phyloP scores from a whole-genome alignment of 345 rosid species.

The Melastoma malabathricum region DNA sequence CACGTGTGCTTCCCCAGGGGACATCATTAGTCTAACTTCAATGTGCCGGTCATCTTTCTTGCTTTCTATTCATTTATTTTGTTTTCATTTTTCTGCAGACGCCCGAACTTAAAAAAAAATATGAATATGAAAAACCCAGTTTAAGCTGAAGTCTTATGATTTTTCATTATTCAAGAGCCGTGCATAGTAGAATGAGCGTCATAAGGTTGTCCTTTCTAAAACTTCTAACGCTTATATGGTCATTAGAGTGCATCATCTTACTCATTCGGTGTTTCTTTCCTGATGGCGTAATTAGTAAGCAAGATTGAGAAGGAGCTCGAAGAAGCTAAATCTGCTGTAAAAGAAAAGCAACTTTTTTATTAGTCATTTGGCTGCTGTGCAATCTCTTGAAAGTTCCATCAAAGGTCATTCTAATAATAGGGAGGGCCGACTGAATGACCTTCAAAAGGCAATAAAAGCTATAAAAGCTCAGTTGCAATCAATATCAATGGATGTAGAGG shows the following conservation, averaged over 20 bases:
- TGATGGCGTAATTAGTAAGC: constrained; percentile 82
- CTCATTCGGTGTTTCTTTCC: neutral
- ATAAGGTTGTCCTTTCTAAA: constrained; percentile 46
- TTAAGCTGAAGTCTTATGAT: constrained; percentile 81
- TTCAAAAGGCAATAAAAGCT: constrained; percentile 59
- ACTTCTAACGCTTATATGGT: too few relatives aligned
- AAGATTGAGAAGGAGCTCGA: constrained; percentile 70
- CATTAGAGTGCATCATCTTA: too few relatives aligned
- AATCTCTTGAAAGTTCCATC: constrained; percentile 59
- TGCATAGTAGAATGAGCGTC: constrained; percentile 96
- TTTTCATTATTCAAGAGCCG: constrained; percentile 77
- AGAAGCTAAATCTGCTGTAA: constrained; percentile 45
- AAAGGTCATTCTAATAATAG: constrained; percentile 71
- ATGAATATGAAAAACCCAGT: constrained; percentile 53
- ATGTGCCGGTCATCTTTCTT: neutral
- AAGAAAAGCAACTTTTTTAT: constrained; percentile 55
- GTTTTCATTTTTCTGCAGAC: constrained; percentile 59
- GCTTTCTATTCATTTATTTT: neutral
- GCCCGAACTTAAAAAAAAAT: constrained; percentile 57
- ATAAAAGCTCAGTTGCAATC: constrained; percentile 62
- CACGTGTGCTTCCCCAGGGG: too few relatives aligned
- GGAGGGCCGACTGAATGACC: constrained; percentile 64
- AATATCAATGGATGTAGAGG: constrained; percentile 74
- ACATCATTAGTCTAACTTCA: neutral
- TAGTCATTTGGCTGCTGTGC: constrained; percentile 39